Evolutionary conservation across 768 basidiomycete species (phyloP).

Genomic region (Termitomyces sp.): DNA sequence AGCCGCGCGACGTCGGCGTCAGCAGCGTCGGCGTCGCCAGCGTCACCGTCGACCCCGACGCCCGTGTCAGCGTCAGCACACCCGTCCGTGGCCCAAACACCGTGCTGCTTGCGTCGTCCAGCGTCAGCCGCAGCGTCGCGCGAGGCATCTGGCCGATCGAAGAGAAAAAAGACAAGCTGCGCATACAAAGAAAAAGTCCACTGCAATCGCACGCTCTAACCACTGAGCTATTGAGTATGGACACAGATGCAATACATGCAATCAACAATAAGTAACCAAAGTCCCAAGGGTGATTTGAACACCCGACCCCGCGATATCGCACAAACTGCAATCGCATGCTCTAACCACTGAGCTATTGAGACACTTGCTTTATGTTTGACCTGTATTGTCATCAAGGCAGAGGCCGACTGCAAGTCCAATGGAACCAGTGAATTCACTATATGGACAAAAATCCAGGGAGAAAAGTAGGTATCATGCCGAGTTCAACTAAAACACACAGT

Average conservation of each 20-base stretch:
- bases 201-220: constrained; percentile 14
- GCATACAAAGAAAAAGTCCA: neutral
- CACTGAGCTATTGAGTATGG: constrained; percentile 11
- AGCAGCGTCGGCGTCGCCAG: constrained; percentile 60
- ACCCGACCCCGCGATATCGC: constrained; percentile 9
- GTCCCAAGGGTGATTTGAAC: constrained; percentile 14
- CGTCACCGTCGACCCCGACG: constrained; percentile 19
- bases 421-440: no score
- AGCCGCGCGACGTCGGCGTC: constrained; percentile 63
- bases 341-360: constrained; percentile 11
- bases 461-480: no score
- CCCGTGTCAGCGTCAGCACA: constrained; percentile 16
- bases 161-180: neutral
- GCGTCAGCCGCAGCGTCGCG: constrained; percentile 2
- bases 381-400: no score
- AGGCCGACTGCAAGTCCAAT: no score
- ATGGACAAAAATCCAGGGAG: no score
- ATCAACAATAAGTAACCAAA: no score
- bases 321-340: constrained; percentile 11
- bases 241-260: no score
- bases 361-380: neutral
- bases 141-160: neutral
- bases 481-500: no score
- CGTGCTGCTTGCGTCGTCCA: neutral
- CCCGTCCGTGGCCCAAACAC: constrained; percentile 32